Conservation (phyloP, 192 early-diverging fungal genomes). For the Podila epicladia region DNA sequence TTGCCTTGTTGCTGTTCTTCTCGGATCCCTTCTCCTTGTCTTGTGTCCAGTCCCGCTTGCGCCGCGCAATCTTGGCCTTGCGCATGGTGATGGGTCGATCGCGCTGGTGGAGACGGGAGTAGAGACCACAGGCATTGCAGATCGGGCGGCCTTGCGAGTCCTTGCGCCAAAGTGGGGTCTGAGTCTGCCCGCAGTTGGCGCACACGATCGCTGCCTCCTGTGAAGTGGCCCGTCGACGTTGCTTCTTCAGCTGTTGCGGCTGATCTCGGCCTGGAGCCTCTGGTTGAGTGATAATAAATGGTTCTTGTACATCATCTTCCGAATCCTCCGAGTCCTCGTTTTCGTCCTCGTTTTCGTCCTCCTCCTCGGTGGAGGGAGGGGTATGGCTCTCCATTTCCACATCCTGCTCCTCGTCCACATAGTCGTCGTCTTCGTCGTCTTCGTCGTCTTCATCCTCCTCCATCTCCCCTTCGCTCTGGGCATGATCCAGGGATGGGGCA, state of each 20-base stretch:
- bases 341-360: background rate
- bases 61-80: slow-evolving; percentile 61
- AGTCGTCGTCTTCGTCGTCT: slow-evolving; percentile 9
- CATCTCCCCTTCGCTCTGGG: background rate
- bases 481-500: background rate
- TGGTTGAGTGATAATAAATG: background rate
- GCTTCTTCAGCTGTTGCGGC: background rate
- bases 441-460: background rate
- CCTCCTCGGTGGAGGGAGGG: background rate
- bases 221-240: background rate
- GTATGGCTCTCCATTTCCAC: background rate
- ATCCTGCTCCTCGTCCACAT: background rate
- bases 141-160: slow-evolving; percentile 77
- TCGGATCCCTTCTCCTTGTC: slow-evolving; percentile 14
- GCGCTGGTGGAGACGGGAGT: slow-evolving; percentile 64
- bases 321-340: slow-evolving; percentile 8
- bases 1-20: background rate
- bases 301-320: background rate
- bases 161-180: slow-evolving; percentile 86
- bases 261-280: background rate
- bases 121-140: slow-evolving; percentile 84
- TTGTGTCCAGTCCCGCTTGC: slow-evolving; percentile 55
- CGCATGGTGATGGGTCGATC: slow-evolving; percentile 63
- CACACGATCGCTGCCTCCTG: slow-evolving; percentile 50
- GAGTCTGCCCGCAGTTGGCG: slow-evolving; percentile 79